phyloP scores from a whole-genome alignment of 2,329 filamentous ascomycete species.

The Ophiocordyceps camponoti-leonardi region DNA sequence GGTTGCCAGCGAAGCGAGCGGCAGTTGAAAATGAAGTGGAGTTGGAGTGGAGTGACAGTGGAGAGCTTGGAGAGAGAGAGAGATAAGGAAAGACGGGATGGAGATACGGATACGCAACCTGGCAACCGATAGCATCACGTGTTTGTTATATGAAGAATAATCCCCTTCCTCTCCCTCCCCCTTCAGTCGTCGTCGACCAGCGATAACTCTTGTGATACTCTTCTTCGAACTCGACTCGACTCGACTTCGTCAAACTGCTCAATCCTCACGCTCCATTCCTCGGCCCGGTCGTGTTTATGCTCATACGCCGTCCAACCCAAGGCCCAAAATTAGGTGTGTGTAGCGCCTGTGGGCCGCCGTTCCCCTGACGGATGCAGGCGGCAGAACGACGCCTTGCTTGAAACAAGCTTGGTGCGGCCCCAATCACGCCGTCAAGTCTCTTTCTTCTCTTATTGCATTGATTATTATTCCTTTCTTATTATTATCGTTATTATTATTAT shows the following conservation, averaged over 20 bases:
- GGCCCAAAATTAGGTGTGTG: background rate
- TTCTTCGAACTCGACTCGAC: background rate
- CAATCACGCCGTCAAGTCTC: background rate
- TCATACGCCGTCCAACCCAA: background rate
- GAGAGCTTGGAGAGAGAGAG: background rate
- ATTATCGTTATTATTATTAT: no score
- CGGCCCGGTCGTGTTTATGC: background rate
- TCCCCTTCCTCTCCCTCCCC: no score
- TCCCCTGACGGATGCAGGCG: slow-evolving; percentile 1
- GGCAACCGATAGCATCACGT: background rate
- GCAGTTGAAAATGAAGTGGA: no score
- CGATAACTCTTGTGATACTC: no score
- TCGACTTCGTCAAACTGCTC: background rate
- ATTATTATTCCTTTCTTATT: no score
- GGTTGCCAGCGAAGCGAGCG: no score
- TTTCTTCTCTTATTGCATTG: background rate
- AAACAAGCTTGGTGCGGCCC: background rate
- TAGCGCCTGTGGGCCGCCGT: background rate
- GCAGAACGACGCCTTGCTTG: background rate
- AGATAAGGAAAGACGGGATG: background rate
- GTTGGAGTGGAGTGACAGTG: background rate
- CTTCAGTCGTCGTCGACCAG: no score
- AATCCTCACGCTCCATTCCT: background rate
- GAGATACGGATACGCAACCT: background rate
- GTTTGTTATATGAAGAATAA: background rate